Evolutionary conservation across 2,329 filamentous ascomycete genomes (phyloP).

Genomic region (Calonectria honghensis): DNA sequence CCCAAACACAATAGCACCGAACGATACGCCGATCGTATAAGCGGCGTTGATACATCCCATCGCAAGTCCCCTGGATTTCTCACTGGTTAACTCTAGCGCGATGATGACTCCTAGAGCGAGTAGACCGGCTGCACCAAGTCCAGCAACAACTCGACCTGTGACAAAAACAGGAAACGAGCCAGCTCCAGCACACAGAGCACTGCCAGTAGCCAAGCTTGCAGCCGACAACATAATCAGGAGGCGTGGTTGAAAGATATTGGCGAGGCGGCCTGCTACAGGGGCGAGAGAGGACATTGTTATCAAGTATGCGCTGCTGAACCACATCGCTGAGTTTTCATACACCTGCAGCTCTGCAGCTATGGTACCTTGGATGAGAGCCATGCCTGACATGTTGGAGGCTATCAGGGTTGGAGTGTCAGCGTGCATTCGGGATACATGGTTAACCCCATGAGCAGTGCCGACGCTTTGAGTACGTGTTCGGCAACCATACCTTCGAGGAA

Average conservation of each 20-base stretch:
- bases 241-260: constrained; percentile 83
- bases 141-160: constrained; percentile 79
- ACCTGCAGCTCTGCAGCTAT: constrained; percentile 85
- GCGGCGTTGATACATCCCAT: constrained; percentile 84
- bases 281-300: constrained; percentile 77
- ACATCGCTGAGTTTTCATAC: constrained; percentile 82
- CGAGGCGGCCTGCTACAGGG: constrained; percentile 82
- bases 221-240: constrained; percentile 78
- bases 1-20: constrained; percentile 83
- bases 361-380: constrained; percentile 86
- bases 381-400: constrained; percentile 84
- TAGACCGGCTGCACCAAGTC: constrained; percentile 82
- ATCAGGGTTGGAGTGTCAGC: constrained; percentile 31
- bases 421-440: neutral
- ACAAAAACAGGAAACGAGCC: constrained; percentile 78
- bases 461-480: constrained; percentile 8
- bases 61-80: constrained; percentile 81
- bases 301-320: constrained; percentile 88
- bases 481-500: constrained; percentile 53
- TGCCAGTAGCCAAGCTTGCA: constrained; percentile 75
- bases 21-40: constrained; percentile 82
- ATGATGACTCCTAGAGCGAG: constrained; percentile 85
- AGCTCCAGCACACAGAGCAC: constrained; percentile 78
- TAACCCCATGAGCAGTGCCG: neutral
- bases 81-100: constrained; percentile 82